Percentiles rank a stretch among this genome's conserved stretches.
These are phyloP conservation scores for Annulohypoxylon moriforme DNA, from an alignment of 495 filamentous ascomycete species.

Conservation along the genomic window DNA sequence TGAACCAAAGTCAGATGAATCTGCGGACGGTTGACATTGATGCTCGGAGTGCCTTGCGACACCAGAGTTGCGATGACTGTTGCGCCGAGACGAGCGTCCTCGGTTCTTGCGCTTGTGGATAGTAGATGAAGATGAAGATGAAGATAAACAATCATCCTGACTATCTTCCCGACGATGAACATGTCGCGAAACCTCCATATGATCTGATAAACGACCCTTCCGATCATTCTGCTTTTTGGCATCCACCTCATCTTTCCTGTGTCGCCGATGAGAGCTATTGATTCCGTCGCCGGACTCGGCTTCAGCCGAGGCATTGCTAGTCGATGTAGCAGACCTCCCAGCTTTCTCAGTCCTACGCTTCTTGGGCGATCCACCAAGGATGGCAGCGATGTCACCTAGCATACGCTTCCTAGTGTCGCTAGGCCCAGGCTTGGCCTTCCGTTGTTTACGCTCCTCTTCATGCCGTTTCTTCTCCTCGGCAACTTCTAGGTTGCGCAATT, in stretches of 20 bases:
- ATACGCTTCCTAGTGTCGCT: conserved; percentile 62
- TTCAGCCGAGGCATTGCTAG: conserved; percentile 5
- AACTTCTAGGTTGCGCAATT: conserved; percentile 58
- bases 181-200: conserved; percentile 1
- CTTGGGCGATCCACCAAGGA: conserved; percentile 57
- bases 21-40: conserved; percentile 7
- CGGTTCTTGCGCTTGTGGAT: conserved; percentile 41
- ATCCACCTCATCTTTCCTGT: neutral
- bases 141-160: conserved; percentile 34
- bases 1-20: conserved; percentile 74
- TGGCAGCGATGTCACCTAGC: conserved; percentile 64
- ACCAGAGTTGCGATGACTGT: conserved; percentile 16
- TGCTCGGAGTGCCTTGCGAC: conserved; percentile 20
- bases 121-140: conserved; percentile 28
- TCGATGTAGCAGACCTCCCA: conserved; percentile 35
- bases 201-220: conserved; percentile 15
- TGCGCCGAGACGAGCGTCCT: conserved; percentile 48
- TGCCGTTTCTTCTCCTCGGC: conserved; percentile 54
- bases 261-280: conserved; percentile 12
- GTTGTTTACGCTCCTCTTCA: conserved; percentile 53
- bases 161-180: conserved; percentile 25
- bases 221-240: conserved; percentile 17
- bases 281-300: conserved; percentile 26
- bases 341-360: conserved; percentile 45
- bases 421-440: conserved; percentile 52